Conservation (phyloP, 345 rosid genomes). For the Eucalyptus marginata region DNA sequence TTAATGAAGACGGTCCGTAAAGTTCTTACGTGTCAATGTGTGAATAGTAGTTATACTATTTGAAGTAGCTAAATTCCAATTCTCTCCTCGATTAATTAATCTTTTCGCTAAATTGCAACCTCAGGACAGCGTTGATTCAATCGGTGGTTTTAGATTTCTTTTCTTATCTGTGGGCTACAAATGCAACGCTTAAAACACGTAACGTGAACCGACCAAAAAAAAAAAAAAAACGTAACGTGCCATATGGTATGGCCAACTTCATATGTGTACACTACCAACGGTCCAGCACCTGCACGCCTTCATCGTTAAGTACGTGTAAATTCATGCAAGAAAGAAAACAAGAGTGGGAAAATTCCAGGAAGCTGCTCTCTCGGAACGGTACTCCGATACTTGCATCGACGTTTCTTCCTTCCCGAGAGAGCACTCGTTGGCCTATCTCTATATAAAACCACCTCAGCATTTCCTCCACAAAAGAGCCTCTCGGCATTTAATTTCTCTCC, state of each 20-base stretch:
- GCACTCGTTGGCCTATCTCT: not conserved
- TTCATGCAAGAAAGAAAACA: conserved; percentile 21
- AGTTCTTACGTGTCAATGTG: not conserved
- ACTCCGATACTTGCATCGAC: not conserved
- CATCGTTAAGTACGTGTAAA: conserved; percentile 8
- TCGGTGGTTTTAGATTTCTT: not conserved
- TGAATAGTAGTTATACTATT: not conserved
- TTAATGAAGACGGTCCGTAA: not conserved
- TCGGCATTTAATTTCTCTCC: not conserved
- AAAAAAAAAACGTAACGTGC: too few relatives aligned
- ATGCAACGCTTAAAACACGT: not conserved
- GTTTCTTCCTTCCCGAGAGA: not conserved
- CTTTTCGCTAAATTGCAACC: not conserved
- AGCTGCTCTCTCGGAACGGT: conserved; percentile 5
- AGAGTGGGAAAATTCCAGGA: conserved; percentile 45
- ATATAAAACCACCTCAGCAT: not conserved
- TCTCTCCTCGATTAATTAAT: not conserved
- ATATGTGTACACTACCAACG: not conserved
- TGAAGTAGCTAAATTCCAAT: not conserved
- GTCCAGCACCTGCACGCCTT: not conserved
- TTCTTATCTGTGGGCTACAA: not conserved
- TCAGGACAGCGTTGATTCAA: not conserved
- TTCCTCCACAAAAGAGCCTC: not conserved
- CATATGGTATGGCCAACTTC: not conserved
- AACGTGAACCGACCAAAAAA: too few relatives aligned